Evolutionary conservation across 1,284 basidiomycete species (phyloP), one percentile per base, ranked within the genome.

Genomic region (Neolentinus lepideus): DNA sequence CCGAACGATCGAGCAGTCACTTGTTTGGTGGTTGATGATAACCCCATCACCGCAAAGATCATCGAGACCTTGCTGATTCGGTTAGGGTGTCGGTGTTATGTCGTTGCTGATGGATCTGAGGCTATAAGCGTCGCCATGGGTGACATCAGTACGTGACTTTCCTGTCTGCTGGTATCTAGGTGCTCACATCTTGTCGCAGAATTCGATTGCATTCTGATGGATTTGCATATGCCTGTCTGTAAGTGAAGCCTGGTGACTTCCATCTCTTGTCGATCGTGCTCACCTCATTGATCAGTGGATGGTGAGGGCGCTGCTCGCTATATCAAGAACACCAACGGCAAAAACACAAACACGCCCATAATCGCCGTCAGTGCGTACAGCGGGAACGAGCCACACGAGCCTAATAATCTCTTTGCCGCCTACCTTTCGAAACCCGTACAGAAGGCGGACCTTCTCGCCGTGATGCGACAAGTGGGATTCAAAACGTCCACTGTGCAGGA

Each of bases 51-150:
- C 0, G 92, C 90, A 54, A 96, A 94, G 77, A 95, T 98, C 51
- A 86, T 98, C 57, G 95, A 98, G 72, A 97, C 92, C 0, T 73
- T 98, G 51, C 80, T 99, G 52, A 88, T 90, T 57, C 86, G 94
- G 46, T 80, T 98, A 60, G 96, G 96, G 1, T 98, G 94, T 70
- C 86, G 94, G 19, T 94, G 92, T 69, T 88, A 97, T 1, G 88
- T 95, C 4, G 96, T 98, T 21, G 84, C 92, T 53, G 94, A 99
- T 71, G 97, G 96, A 12, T 94, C 94, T 3, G 94, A 97, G 67
- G 96, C 96, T 22, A 89, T 98, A 61, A 94, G 94, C 61, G 88
- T 96, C 57, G 95, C 95, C 10, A 96, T 98, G 85, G 93, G 94
- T 52, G 94, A 94, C 68, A 94, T 95, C 71, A 90, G 92, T 92